Evolutionary conservation across 768 basidiomycete genomes (phyloP).

Genomic region (Psilocybe azurescens): DNA sequence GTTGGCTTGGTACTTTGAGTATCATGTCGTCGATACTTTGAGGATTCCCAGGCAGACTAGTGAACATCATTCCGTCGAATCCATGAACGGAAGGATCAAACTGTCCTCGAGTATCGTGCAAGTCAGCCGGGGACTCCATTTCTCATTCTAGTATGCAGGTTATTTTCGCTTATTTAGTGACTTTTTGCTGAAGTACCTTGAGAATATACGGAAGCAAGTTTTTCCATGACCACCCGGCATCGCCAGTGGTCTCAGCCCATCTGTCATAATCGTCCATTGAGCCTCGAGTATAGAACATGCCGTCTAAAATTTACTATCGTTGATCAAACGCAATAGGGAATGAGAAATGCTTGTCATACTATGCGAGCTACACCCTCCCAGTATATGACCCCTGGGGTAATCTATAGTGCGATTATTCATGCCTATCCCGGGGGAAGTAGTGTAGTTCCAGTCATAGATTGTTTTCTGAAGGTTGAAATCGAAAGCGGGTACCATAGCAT

Average conservation of each 20-base stretch:
- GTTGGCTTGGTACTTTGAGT: slow-evolving; percentile 34
- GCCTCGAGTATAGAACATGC: slow-evolving; percentile 39
- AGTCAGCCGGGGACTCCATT: slow-evolving; percentile 39
- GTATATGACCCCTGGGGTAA: slow-evolving; percentile 2
- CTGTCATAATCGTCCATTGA: slow-evolving; percentile 33
- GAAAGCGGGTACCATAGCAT: not conserved
- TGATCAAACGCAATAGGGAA: not conserved
- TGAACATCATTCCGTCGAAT: slow-evolving; percentile 33
- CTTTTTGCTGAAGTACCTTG: slow-evolving; percentile 25
- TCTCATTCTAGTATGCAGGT: slow-evolving; percentile 37
- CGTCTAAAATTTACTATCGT: slow-evolving; percentile 23
- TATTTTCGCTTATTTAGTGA: not conserved
- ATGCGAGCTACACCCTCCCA: not conserved
- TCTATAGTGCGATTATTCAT: not conserved
- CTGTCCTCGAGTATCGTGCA: slow-evolving; percentile 41
- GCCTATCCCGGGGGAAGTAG: not conserved
- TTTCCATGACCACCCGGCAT: slow-evolving; percentile 42
- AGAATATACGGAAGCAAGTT: slow-evolving; percentile 33
- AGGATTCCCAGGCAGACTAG: slow-evolving; percentile 38
- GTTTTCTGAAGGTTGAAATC: slow-evolving; percentile 3
- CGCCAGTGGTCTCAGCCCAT: slow-evolving; percentile 33
- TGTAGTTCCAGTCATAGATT: slow-evolving; percentile 6
- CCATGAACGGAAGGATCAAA: slow-evolving; percentile 43
- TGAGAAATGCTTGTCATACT: not conserved
- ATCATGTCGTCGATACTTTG: slow-evolving; percentile 34